phyloP scores from a whole-genome alignment of 2,329 filamentous ascomycete genomes.

The Fusarium sp. region DNA sequence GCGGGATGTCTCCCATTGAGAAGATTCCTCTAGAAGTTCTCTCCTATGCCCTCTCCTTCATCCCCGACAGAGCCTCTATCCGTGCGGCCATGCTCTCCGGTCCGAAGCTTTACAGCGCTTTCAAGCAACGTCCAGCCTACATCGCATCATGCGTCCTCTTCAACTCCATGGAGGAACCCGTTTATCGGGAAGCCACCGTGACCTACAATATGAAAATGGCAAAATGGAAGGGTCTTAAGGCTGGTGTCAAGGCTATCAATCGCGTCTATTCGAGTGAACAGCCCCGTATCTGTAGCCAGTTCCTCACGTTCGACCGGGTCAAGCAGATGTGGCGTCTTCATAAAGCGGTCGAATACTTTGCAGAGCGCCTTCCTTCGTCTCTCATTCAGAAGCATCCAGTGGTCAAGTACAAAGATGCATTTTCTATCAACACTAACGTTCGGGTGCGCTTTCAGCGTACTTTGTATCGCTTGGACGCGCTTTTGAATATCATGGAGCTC shows the following conservation, averaged over 20 bases:
- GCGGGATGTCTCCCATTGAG: neutral
- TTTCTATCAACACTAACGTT: neutral
- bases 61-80: neutral
- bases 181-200: conserved; percentile 1
- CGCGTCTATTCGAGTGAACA: neutral
- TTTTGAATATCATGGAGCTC: neutral
- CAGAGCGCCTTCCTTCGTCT: neutral
- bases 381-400: neutral
- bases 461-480: conserved; percentile 6
- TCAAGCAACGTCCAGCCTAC: neutral
- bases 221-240: neutral
- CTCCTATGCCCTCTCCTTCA: conserved; percentile 5
- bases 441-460: conserved; percentile 3
- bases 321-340: conserved; percentile 9
- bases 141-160: conserved; percentile 13
- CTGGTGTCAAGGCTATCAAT: neutral
- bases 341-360: conserved; percentile 2
- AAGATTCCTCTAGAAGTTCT: neutral
- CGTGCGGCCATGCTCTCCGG: neutral
- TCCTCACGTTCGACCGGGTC: neutral
- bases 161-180: conserved; percentile 11
- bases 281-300: neutral
- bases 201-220: neutral
- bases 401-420: neutral
- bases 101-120: neutral